Base-by-base conservation (phyloP, 306 rosid genomes). In the Vigna nakashimae region DNA sequence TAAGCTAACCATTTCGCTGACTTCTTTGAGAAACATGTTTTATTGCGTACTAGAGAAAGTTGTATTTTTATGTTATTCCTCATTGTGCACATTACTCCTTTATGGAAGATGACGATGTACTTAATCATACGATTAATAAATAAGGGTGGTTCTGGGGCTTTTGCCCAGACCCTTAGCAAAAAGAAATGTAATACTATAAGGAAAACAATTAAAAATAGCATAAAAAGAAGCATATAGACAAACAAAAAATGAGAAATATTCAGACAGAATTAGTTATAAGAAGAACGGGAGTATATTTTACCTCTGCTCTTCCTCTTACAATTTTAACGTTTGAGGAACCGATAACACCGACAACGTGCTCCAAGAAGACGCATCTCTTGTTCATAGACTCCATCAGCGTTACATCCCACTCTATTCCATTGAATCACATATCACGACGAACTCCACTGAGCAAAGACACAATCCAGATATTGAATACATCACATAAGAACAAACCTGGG, bases 281-380 rank as follows among this genome's bases (percentile, higher is more conserved):
- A 67, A 45, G 34, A 71, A 67, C 11, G 1, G 13, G 5, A 75
- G 42, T 52, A 74, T 40, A 24, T 56, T 16, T 18, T 88, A 94
- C 97, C 97, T 95, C 98, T 5, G 98, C 98, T 82, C 98, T 88
- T 84, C 98, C 98, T 84, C 98, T 87, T 40, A 92, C 85, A 76
- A 95, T 87, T 76, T 88, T 85, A 84, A 91, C 86, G 71, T 95
- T 95, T 1, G 89, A 79, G 64, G 91, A 87, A 46, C 97, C 92
- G 12, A 87, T 64, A 73, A 83, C 89, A 69, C 81, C 69, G 9
- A 89, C 81, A 42, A 81, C 92, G 13, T 91, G 96, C 87, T 95
- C 98, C 90, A 95, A 86, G 84, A 92, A 92, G 22, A 92, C 77
- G 74, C 98, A 95, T 5, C 97, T 84, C 83, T 95, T 95, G 65